These are phyloP conservation scores for Andrographis paniculata DNA, from an alignment of 305 asterid species.

Conservation along the genomic window DNA sequence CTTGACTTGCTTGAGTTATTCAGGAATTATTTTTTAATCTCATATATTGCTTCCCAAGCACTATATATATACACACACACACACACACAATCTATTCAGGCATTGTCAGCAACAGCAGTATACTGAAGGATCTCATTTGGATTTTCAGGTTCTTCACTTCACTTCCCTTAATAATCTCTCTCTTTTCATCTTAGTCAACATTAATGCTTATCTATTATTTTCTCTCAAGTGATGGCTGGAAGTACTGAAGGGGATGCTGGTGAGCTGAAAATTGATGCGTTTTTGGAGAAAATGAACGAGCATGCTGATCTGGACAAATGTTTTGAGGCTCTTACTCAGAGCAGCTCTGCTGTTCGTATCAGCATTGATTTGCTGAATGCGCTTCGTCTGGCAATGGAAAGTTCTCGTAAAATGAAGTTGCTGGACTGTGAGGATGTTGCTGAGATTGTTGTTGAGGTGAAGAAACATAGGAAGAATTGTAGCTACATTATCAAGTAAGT, in stretches of 20 bases:
- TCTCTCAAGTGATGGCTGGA: too few relatives aligned
- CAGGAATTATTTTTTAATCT: slow-evolving; percentile 11
- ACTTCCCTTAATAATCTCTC: too few relatives aligned
- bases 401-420: neutral
- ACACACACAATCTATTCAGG: neutral
- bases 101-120: neutral
- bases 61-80: slow-evolving; percentile 1
- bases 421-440: neutral
- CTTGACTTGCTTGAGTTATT: slow-evolving; percentile 21
- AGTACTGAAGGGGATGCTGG: neutral
- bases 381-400: neutral
- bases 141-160: slow-evolving; percentile 11
- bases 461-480: too few relatives aligned
- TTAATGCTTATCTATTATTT: too few relatives aligned
- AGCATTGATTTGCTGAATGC: neutral
- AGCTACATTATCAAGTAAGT: too few relatives aligned
- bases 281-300: neutral
- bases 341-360: neutral
- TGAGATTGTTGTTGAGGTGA: neutral
- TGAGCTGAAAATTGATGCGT: neutral
- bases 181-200: too few relatives aligned
- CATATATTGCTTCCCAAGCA: neutral
- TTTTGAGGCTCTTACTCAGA: slow-evolving; percentile 6
- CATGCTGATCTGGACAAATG: neutral
- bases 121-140: slow-evolving; percentile 4